Evolutionary conservation across 805 yeast genomes (phyloP).

Genomic region (Barnettozyma sucrosica): DNA sequence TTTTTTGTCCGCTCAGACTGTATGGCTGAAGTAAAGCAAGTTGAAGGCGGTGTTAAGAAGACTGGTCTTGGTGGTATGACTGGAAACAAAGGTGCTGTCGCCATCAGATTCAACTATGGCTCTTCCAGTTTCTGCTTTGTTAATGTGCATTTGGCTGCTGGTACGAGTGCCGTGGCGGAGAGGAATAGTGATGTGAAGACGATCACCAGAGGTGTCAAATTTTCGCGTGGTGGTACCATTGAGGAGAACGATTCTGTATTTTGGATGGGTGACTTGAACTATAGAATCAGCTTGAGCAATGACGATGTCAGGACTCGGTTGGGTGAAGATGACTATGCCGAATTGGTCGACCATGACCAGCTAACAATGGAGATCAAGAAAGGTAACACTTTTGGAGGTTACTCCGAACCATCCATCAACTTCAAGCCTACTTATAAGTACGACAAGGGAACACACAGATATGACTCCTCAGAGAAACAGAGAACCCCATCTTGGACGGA

Average conservation of each 20-base stretch:
- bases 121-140: constrained; percentile 76
- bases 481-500: constrained; percentile 98
- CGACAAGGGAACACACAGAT: constrained; percentile 73
- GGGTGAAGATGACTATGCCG: constrained; percentile 36
- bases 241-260: constrained; percentile 80
- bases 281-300: constrained; percentile 64
- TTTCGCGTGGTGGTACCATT: constrained; percentile 69
- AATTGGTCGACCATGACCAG: constrained; percentile 70
- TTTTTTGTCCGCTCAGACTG: constrained; percentile 52
- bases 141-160: constrained; percentile 94
- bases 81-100: constrained; percentile 96
- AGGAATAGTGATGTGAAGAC: constrained; percentile 80
- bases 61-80: constrained; percentile 97
- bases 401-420: constrained; percentile 66
- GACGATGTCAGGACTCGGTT: constrained; percentile 65
- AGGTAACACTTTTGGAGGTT: constrained; percentile 69
- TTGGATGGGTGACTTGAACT: constrained; percentile 96
- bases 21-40: constrained; percentile 58
- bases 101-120: constrained; percentile 80
- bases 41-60: constrained; percentile 90
- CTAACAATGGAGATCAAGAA: constrained; percentile 65
- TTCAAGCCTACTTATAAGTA: constrained; percentile 91
- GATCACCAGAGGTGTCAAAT: constrained; percentile 68
- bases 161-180: constrained; percentile 73
- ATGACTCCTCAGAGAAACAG: constrained; percentile 88